Evolutionary conservation across 257 asterid genomes (phyloP).

Genomic region (Fraxinus cuspidata): DNA sequence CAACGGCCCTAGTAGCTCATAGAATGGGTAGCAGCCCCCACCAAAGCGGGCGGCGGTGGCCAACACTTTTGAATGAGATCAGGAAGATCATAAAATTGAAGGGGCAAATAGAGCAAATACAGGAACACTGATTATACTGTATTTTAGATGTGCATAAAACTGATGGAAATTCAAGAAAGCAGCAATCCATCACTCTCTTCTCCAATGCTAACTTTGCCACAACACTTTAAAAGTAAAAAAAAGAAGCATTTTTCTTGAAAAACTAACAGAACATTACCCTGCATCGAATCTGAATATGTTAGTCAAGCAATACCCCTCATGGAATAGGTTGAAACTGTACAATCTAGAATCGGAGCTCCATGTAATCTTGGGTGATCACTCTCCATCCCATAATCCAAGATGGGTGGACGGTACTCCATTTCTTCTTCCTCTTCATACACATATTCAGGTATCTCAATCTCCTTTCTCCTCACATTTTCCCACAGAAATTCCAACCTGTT

Average conservation of each 20-base stretch:
- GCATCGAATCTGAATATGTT: not conserved
- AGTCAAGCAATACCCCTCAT: conserved; percentile 75
- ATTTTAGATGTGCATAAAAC: not conserved
- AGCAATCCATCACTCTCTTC: not conserved
- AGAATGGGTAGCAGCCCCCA: too few relatives aligned
- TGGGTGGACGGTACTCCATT: conserved; percentile 47
- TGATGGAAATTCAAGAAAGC: conserved; percentile 8
- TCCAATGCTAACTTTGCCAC: not conserved
- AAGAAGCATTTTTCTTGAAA: not conserved
- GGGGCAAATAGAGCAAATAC: not conserved
- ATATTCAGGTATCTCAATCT: conserved; percentile 70
- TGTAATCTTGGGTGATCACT: conserved; percentile 71
- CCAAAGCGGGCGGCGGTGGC: too few relatives aligned
- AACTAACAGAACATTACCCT: not conserved
- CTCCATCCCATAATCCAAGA: conserved; percentile 68
- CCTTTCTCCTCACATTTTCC: conserved; percentile 58
- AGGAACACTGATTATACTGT: not conserved
- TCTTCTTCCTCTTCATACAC: conserved; percentile 74
- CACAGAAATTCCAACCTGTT: conserved; percentile 70
- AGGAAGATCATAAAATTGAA: not conserved
- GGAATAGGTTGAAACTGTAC: conserved; percentile 57
- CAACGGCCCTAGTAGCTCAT: too few relatives aligned
- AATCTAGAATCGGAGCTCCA: conserved; percentile 35
- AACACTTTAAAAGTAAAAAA: not conserved
- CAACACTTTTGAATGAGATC: too few relatives aligned